Base-by-base conservation (phyloP, 345 rosid genomes). In the Sisymbrium altissimum region DNA sequence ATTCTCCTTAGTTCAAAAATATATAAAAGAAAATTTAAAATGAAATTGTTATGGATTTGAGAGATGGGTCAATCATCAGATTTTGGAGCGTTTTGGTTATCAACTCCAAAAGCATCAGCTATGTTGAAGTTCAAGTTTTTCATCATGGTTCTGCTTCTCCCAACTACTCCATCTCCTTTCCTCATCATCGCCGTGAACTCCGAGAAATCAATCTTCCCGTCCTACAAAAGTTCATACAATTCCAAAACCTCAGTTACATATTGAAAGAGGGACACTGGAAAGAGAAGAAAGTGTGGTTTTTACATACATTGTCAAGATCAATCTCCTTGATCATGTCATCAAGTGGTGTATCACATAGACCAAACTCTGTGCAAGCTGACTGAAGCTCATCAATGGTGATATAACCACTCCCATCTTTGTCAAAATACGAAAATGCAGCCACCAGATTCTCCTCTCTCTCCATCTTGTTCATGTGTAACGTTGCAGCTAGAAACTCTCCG, bases 401-500 rank as follows among this genome's bases (percentile, higher is more conserved):
- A 76, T 89, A 88, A 7, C 98, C 98, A 7, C 97, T 91, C 23
- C 92, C 93, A 50, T 94, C 99, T 82, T 87, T 95, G 80, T 95
- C 99, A 50, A 95, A 95, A 70, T 78, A 91, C 40, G 97, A 70
- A 76, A 95, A 95, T 19, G 99, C 97, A 71, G 97, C 97, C 14
- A 83, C 76, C 44, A 94, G 81, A 71, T 94, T 88, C 82, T 94
- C 97, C 65, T 94, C 98, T 72, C 92, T 86, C 81, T 94, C 97
- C 82, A 89, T 91, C 86, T 92, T 94, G 76, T 92, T 94, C 39
- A 91, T 54, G 85, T 94, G 99, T 81, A 95, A 71, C 1, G 97
- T 95, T 19, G 99, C 99, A 40, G 99, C 99, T 12, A 95, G 86
- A 65, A 95, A 95, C 66, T 94, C 97, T n/a, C 93, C 97, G 18